Evolutionary conservation across 2,329 filamentous ascomycete species (phyloP), one percentile per base, ranked within the genome.

Genomic region (Aspergillus awamori): DNA sequence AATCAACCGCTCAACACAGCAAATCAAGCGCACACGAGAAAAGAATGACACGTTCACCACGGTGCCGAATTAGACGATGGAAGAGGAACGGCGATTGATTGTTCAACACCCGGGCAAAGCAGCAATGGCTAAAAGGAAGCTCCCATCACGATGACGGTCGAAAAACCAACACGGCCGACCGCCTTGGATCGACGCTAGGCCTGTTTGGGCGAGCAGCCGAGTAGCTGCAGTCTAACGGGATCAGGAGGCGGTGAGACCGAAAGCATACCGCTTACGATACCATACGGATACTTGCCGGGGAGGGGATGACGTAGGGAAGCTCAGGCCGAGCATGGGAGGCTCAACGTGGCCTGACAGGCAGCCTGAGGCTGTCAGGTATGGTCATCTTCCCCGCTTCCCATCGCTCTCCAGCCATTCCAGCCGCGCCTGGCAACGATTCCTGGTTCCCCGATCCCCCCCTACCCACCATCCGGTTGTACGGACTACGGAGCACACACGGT

Each of bases 341-440:
- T 36, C 47, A 43, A 54, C 62, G 61, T 67, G 66, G 65, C 65
- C 67, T 65, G 62, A 67, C 51, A 60, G 54, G 53, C 24, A 43
- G 36, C 53, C 33, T 13, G 11, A 36, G 20, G 41, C 41, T 7
- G 67, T 73, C 62, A 51, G 41, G 70, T 74, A 73, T 62, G 65
- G 71, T 74, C 62, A 74, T 43, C 66, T 68, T 68, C 69, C 69
- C 65, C 70, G 70, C 69, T 68, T 65, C 64, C 63, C 33, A 60
- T 57, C 56, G 28, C 10, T 30, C 28, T 30, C 28, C 28, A 30
- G 28, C 28, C 28, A 30, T 47, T 43, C 60, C 59, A 47, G 36
- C 39, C 10, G 53, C 41, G 41, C 20, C 41, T 45, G 15, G 39
- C 24, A 45, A 57, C 33, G 33, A 24, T 48, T 33, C 17, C n/a